Evolutionary conservation across 1,284 basidiomycete genomes (phyloP).

Genomic region (Taiwanofungus camphoratus): DNA sequence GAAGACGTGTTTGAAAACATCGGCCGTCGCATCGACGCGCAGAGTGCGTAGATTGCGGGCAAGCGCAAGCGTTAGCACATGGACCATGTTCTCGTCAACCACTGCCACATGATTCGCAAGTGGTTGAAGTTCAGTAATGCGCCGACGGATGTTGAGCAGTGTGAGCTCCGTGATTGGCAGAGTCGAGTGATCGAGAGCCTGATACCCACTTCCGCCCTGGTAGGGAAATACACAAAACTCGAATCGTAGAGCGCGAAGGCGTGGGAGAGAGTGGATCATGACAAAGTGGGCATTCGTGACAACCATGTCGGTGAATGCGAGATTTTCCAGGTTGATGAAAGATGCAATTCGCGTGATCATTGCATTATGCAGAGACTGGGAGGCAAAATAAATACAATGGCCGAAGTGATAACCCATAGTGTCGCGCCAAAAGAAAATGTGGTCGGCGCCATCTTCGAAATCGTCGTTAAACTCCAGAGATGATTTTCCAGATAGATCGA

Average conservation of each 20-base stretch:
- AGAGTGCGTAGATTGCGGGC: constrained; percentile 30
- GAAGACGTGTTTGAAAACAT: constrained; percentile 31
- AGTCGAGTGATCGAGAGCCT: constrained; percentile 21
- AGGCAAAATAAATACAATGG: constrained; percentile 23
- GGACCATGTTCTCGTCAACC: constrained; percentile 15
- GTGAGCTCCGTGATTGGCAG: constrained; percentile 35
- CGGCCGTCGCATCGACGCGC: constrained; percentile 34
- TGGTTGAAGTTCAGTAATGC: constrained; percentile 3
- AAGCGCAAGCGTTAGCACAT: constrained; percentile 25
- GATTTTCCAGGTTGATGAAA: constrained; percentile 29
- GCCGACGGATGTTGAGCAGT: constrained; percentile 25
- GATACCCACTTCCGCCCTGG: constrained; percentile 11
- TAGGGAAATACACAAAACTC: constrained; percentile 31
- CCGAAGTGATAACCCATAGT: constrained; percentile 7
- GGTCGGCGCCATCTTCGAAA: neutral
- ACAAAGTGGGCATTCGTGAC: constrained; percentile 29
- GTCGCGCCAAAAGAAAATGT: neutral
- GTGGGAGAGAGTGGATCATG: constrained; percentile 29
- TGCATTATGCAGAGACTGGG: constrained; percentile 20
- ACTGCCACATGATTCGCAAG: constrained; percentile 7
- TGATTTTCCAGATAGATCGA: constrained; percentile 16
- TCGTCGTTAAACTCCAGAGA: no score
- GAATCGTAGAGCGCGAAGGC: constrained; percentile 29
- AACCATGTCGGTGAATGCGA: constrained; percentile 29
- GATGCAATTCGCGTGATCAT: constrained; percentile 26